These are phyloP conservation scores for Thinopyrum elongatum DNA, from an alignment of 176 grass and related monocot species.

Conservation along the genomic window DNA sequence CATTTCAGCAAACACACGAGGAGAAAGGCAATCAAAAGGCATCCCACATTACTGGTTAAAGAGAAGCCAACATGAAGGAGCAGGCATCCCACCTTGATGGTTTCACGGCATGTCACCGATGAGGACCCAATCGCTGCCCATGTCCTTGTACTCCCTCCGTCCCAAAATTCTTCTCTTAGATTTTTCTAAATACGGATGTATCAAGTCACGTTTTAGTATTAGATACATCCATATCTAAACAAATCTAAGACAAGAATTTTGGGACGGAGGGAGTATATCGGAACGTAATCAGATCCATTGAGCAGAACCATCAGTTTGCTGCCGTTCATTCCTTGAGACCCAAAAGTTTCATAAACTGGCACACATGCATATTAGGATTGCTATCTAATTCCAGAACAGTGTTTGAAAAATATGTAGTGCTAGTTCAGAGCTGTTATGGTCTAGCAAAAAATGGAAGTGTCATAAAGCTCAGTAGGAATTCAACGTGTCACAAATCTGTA, in stretches of 20 bases:
- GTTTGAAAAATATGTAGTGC: background rate
- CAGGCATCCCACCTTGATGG: too few species aligned
- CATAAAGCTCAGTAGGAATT: background rate
- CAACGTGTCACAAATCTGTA: background rate
- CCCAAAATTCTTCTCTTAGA: too few species aligned
- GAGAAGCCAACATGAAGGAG: too few species aligned
- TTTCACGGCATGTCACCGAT: conserved; percentile 89
- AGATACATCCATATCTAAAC: too few species aligned
- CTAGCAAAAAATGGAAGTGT: background rate
- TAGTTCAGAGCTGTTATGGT: background rate
- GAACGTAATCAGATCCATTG: conserved; percentile 80
- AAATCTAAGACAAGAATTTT: too few species aligned
- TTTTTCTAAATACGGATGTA: too few species aligned
- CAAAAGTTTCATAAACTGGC: conserved; percentile 45
- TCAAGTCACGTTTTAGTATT: too few species aligned
- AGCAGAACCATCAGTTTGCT: conserved; percentile 57
- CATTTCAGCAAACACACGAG: too few species aligned
- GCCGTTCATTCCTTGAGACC: conserved; percentile 47
- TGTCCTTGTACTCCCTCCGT: too few species aligned
- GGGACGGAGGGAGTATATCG: too few species aligned
- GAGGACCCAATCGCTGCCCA: conserved; percentile 90
- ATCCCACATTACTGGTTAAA: too few species aligned
- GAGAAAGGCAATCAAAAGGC: too few species aligned
- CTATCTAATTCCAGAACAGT: background rate
- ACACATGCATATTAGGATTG: background rate